Evolutionary conservation across 1,139 yeast genomes (phyloP).

Genomic region (Yamadazyma epiphylla): DNA sequence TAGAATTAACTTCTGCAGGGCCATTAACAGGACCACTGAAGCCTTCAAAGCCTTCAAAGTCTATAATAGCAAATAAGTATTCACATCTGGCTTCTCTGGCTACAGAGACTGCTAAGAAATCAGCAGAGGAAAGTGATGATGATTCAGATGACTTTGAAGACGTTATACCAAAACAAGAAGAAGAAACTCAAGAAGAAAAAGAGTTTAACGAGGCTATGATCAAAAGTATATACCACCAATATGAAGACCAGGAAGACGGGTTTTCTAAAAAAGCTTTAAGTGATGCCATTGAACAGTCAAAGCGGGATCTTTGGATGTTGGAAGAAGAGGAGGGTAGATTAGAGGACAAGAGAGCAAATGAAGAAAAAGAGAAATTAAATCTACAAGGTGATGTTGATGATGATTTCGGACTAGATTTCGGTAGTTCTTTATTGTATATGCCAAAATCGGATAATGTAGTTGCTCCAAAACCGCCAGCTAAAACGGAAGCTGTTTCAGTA

Average conservation of each 20-base stretch:
- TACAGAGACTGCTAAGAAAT: background rate
- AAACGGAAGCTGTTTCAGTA: background rate
- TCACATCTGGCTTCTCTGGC: background rate
- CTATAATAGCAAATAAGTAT: background rate
- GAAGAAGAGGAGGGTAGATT: conserved; percentile 16
- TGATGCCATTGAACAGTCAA: conserved; percentile 46
- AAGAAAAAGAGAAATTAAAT: too few relatives aligned
- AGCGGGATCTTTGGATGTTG: conserved; percentile 25
- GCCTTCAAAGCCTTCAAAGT: background rate
- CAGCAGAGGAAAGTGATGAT: conserved; percentile 1
- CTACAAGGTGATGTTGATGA: too few relatives aligned
- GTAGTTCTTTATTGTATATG: conserved; percentile 10
- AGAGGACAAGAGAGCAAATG: background rate
- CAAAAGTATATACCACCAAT: conserved; percentile 34
- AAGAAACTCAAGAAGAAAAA: conserved; percentile 26
- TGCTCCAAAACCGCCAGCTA: too few relatives aligned
- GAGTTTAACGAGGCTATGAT: conserved; percentile 31
- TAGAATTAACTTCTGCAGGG: too few relatives aligned
- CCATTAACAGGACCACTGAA: conserved; percentile 2
- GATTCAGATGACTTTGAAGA: conserved; percentile 55
- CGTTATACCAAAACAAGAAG: conserved; percentile 33
- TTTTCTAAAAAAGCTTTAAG: conserved; percentile 24
- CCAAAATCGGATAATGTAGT: background rate
- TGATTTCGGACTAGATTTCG: conserved; percentile 8
- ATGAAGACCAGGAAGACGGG: conserved; percentile 10